Base-by-base conservation (phyloP, 2,329 filamentous ascomycete species). In the Mollisia scopiformis region DNA sequence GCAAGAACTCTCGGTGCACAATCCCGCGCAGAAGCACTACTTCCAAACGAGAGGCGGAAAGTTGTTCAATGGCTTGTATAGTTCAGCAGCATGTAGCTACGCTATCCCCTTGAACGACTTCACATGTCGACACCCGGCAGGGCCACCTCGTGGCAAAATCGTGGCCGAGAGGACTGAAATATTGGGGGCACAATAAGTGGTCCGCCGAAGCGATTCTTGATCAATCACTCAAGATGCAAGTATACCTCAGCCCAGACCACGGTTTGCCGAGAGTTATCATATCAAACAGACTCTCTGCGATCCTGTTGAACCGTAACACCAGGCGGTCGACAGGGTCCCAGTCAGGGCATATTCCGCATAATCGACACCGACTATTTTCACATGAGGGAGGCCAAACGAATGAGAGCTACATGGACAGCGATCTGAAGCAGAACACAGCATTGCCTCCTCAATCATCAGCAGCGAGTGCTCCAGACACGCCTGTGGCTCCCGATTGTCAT, bases 91-190 rank as follows among this genome's bases (percentile, higher is more conserved):
- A 57, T 19, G 57, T 55, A 62, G 57, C 52, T 28, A 58, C 55
- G 55, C 52, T 61, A 56, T 21, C 43, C 37, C 37, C 43, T 52
- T 47, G 19, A 43, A 35, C 25, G 10, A 21, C 53, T 25, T 58
- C 49, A 51, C 49, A 58, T 65, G 66, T 64, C 57, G 60, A 62
- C 50, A 66, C 53, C 67, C 63, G 66, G n/a, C 63, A 63, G 41
- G 59, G 55, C 56, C 51, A 39, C 63, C 66, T 66, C 66, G 66
- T 69, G 66, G 68, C 62, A 63, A 63, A 58, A 50, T 43, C 30
- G 54, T 49, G 35, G 63, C 46, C 14, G 23, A 25, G 50, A 47
- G 51, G 37, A 55, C n/a, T 55, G 16, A 16, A 27, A 27, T 25
- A 47, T 14, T 47, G 43, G 43, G 28, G 43, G 16, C 10, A 13